These are phyloP conservation scores for Neckera pumila DNA, from an alignment of 225 moss, liverwort and hornwort genomes.

Conservation along the genomic window DNA sequence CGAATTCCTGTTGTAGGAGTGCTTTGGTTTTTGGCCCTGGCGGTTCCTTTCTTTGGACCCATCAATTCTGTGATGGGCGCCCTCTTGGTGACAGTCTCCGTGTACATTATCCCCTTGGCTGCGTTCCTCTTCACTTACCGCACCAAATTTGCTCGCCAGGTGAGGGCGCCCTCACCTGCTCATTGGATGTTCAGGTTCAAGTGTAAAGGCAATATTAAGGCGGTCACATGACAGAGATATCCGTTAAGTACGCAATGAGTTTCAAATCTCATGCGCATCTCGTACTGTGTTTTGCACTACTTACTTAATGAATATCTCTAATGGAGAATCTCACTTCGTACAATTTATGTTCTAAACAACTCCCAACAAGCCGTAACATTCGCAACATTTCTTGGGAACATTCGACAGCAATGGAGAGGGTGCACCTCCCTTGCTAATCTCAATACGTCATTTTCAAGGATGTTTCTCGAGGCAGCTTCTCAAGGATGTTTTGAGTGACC, in stretches of 20 bases:
- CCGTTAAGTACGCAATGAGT: background rate
- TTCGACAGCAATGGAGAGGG: background rate
- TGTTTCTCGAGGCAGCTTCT: background rate
- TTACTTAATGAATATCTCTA: background rate
- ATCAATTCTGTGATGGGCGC: slow-evolving; percentile 62
- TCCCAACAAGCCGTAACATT: too few species aligned
- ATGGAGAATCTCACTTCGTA: background rate
- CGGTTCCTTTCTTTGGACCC: slow-evolving; percentile 55
- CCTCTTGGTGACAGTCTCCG: slow-evolving; percentile 10
- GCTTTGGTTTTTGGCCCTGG: slow-evolving; percentile 39
- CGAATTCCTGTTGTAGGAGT: slow-evolving; percentile 33
- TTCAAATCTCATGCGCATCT: background rate
- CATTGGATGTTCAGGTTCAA: background rate
- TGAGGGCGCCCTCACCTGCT: background rate
- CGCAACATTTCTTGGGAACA: background rate
- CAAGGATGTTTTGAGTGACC: background rate
- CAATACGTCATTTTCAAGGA: background rate
- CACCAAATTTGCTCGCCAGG: slow-evolving; percentile 43
- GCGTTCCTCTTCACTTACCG: slow-evolving; percentile 34
- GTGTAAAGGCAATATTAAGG: background rate
- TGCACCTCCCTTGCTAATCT: background rate
- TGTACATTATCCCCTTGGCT: slow-evolving; percentile 40
- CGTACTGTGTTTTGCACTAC: background rate
- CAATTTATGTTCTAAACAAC: background rate
- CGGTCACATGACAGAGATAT: too few species aligned